phyloP scores from a whole-genome alignment of 73 alveolate species.

The Durusdinium trenchii region DNA sequence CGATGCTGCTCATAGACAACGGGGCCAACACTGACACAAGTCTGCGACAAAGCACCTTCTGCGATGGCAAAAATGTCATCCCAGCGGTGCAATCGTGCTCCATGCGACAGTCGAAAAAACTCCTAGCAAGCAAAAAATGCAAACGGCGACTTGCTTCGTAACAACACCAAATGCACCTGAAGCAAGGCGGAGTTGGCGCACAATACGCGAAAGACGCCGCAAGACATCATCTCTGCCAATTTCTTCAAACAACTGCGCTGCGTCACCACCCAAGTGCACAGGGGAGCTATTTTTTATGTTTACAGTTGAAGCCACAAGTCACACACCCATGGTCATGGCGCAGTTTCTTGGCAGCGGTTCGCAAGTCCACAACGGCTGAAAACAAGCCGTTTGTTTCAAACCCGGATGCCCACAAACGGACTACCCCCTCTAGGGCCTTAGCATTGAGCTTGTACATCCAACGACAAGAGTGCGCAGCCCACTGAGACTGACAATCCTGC shows the following conservation, averaged over 20 bases:
- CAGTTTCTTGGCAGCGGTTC: not conserved
- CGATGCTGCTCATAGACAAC: conserved; percentile 6
- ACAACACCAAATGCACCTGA: not conserved
- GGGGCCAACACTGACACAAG: conserved; percentile 19
- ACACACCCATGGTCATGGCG: not conserved
- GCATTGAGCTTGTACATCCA: conserved; percentile 27
- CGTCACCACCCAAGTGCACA: conserved; percentile 32
- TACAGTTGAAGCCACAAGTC: not conserved
- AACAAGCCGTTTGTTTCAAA: conserved; percentile 22
- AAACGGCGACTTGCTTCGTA: conserved; percentile 13
- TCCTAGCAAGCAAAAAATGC: conserved; percentile 30
- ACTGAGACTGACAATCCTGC: conserved; percentile 41
- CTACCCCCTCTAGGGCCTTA: not conserved
- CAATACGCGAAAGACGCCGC: not conserved
- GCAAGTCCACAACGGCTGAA: conserved; percentile 8
- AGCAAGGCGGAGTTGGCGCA: not conserved
- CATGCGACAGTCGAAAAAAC: not conserved
- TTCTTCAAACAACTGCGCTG: conserved; percentile 64
- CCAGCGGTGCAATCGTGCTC: conserved; percentile 31
- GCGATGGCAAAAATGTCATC: not conserved
- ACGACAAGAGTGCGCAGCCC: conserved; percentile 41
- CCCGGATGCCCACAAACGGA: not conserved
- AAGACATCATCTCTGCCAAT: not conserved
- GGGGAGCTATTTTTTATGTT: not conserved
- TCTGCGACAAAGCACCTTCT: not conserved